Conservation (phyloP, 2,329 filamentous ascomycete species). For the Cadophora gregata region DNA sequence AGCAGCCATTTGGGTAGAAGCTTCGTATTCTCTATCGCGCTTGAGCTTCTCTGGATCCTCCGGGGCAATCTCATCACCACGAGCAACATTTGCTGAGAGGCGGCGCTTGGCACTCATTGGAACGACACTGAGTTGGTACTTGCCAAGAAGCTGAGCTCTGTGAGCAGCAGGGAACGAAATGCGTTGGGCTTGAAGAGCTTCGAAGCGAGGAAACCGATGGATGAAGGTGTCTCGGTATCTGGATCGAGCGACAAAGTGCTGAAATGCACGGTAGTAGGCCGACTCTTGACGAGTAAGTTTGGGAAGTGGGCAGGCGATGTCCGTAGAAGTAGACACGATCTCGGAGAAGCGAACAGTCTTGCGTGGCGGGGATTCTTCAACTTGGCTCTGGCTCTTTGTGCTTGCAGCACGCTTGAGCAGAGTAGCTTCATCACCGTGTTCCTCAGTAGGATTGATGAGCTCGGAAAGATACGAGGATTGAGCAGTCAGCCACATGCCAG, state of each 20-base stretch:
- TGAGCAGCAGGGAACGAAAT: constrained; percentile 76
- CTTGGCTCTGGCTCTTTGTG: constrained; percentile 36
- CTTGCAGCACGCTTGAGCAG: constrained; percentile 43
- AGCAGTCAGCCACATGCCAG: constrained; percentile 82
- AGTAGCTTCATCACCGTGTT: constrained; percentile 43
- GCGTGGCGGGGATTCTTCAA: constrained; percentile 52
- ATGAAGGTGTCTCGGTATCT: constrained; percentile 79
- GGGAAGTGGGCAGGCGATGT: constrained; percentile 55
- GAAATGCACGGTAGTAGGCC: constrained; percentile 88
- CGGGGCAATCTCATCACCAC: constrained; percentile 68
- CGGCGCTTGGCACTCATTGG: constrained; percentile 73
- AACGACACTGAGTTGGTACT: constrained; percentile 77
- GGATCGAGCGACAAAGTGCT: constrained; percentile 71
- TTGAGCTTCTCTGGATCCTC: constrained; percentile 68
- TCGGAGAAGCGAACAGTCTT: constrained; percentile 80
- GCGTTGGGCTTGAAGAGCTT: constrained; percentile 84
- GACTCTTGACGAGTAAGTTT: constrained; percentile 65
- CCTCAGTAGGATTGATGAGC: constrained; percentile 62
- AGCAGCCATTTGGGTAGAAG: constrained; percentile 71
- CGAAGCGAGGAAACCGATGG: constrained; percentile 83
- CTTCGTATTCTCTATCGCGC: constrained; percentile 80
- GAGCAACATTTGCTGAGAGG: constrained; percentile 74
- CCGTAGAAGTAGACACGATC: constrained; percentile 32
- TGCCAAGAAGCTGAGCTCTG: constrained; percentile 81
- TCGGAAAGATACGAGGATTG: constrained; percentile 79